A percentile compares a stretch with the other conserved stretches of the same genome.
Conservation (phyloP, 225 moss, liverwort and hornwort genomes). For the Ulota crispa region DNA sequence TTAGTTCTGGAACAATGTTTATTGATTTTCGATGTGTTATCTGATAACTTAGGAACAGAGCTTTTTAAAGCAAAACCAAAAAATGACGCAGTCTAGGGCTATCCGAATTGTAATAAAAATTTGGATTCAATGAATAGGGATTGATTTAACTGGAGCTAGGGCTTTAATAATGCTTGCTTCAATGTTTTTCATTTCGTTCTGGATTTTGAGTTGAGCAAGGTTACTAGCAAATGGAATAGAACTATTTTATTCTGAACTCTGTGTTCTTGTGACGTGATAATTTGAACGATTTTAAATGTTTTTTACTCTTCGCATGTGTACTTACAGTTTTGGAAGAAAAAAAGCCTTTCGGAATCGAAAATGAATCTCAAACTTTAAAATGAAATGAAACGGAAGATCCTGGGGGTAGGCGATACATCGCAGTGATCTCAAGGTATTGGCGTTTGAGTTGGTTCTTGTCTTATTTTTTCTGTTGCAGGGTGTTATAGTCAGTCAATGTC, state of each 20-base stretch:
- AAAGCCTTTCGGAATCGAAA: background rate
- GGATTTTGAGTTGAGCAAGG: background rate
- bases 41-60: too few relatives aligned
- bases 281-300: background rate
- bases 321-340: background rate
- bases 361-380: background rate
- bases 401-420: background rate
- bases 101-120: too few relatives aligned
- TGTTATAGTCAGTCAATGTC: background rate
- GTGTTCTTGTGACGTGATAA: background rate
- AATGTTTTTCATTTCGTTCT: background rate
- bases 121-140: background rate
- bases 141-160: background rate
- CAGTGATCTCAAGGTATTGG: background rate
- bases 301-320: background rate
- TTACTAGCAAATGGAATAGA: background rate
- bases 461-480: background rate
- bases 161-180: background rate
- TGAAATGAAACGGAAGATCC: background rate
- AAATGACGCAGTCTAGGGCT: too few relatives aligned
- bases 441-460: background rate
- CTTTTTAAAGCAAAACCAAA: too few relatives aligned
- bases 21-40: too few relatives aligned
- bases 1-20: too few relatives aligned
- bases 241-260: background rate